These are phyloP conservation scores for Monosporascus sp. DNA, from an alignment of 2,329 filamentous ascomycete genomes.

Conservation along the genomic window DNA sequence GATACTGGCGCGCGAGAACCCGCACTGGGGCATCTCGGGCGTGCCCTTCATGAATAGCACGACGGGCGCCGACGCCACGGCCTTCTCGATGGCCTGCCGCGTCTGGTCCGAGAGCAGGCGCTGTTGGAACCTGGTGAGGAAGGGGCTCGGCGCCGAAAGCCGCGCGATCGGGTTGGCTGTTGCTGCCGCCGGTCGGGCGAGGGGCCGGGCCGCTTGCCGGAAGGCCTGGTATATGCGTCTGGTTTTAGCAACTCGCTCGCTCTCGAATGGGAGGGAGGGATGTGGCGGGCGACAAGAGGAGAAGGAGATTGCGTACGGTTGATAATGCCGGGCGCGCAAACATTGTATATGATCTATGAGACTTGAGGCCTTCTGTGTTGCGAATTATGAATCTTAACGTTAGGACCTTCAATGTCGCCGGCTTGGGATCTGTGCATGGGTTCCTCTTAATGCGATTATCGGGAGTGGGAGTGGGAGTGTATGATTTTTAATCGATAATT, in stretches of 20 bases:
- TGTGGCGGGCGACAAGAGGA: neutral
- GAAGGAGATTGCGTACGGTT: neutral
- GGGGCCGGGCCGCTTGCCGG: slow-evolving; percentile 37
- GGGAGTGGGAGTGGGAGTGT: too few relatives aligned
- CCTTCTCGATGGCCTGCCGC: slow-evolving; percentile 80
- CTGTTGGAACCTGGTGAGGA: slow-evolving; percentile 35
- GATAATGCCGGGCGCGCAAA: neutral
- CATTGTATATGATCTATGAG: neutral
- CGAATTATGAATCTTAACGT: too few relatives aligned
- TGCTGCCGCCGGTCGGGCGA: slow-evolving; percentile 15
- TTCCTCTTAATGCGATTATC: neutral
- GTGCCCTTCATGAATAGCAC: slow-evolving; percentile 99
- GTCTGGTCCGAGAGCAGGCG: slow-evolving; percentile 79
- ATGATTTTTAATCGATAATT: neutral
- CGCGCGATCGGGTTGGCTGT: slow-evolving; percentile 2
- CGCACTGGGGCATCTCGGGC: slow-evolving; percentile 91
- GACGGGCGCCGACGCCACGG: slow-evolving; percentile 80
- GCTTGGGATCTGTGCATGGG: too few relatives aligned
- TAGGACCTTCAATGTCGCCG: too few relatives aligned
- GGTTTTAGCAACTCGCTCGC: neutral
- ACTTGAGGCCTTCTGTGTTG: too few relatives aligned
- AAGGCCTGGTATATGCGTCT: slow-evolving; percentile 31
- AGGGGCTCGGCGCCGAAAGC: slow-evolving; percentile 16
- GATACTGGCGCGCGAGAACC: slow-evolving; percentile 91
- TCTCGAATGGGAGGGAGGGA: neutral